These are phyloP conservation scores for Micractinium conductrix DNA, from an alignment of 139 green algal genomes.

Conservation along the genomic window DNA sequence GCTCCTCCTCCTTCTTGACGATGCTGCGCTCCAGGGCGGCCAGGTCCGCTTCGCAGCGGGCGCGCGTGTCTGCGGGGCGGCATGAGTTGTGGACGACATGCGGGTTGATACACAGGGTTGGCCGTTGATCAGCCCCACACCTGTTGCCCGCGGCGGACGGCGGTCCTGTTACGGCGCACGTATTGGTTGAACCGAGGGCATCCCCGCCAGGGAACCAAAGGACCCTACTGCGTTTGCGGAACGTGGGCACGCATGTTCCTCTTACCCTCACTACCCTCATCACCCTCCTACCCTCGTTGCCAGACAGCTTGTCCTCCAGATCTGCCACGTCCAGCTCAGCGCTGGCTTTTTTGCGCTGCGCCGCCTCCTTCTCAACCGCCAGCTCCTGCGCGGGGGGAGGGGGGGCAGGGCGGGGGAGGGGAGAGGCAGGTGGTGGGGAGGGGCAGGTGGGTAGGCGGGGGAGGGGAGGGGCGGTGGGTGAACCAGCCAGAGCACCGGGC, in stretches of 20 bases:
- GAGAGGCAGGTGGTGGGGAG: background rate
- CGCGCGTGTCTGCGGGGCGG: slow-evolving; percentile 19
- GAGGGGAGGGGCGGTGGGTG: too few species aligned
- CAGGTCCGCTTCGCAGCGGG: slow-evolving; percentile 32
- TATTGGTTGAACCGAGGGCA: too few species aligned
- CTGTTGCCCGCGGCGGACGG: too few species aligned
- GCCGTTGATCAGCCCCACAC: too few species aligned
- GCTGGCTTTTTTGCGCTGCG: slow-evolving; percentile 54
- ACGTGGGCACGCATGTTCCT: too few species aligned
- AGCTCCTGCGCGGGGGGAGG: background rate
- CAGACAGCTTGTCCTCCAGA: slow-evolving; percentile 50
- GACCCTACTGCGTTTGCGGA: too few species aligned
- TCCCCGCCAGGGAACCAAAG: too few species aligned
- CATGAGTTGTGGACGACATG: too few species aligned
- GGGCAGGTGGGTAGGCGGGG: background rate
- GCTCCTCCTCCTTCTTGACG: slow-evolving; percentile 39
- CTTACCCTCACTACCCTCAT: too few species aligned
- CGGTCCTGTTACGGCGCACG: too few species aligned
- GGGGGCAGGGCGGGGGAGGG: background rate
- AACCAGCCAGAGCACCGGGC: too few species aligned
- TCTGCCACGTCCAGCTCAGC: slow-evolving; percentile 82
- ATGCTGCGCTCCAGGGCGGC: slow-evolving; percentile 58
- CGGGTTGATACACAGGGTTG: too few species aligned
- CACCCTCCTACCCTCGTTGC: slow-evolving; percentile 15
- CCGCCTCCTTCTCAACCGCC: slow-evolving; percentile 45